Evolutionary conservation across 2,329 filamentous ascomycete genomes (phyloP).

Genomic region (Fusarium chlamydosporum): DNA sequence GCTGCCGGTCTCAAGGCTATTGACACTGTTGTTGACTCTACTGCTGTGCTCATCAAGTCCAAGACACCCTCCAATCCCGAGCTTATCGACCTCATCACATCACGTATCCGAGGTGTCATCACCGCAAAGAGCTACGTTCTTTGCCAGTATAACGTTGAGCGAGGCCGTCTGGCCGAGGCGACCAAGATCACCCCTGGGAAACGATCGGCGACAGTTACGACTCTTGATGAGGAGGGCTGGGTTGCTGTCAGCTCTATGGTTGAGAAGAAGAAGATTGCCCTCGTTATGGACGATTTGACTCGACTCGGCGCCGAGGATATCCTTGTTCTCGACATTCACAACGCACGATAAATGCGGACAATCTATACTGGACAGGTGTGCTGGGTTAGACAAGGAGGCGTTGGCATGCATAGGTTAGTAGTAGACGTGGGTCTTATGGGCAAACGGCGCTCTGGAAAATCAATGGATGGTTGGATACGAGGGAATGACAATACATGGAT

Average conservation of each 20-base stretch:
- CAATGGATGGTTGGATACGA: slow-evolving; percentile 32
- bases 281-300: slow-evolving; percentile 87
- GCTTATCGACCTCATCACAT: slow-evolving; percentile 86
- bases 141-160: slow-evolving; percentile 95
- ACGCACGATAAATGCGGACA: slow-evolving; percentile 68
- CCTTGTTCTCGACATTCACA: slow-evolving; percentile 86
- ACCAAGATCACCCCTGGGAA: slow-evolving; percentile 90
- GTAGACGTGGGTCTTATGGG: slow-evolving; percentile 37
- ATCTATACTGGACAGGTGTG: not conserved
- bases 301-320: slow-evolving; percentile 86
- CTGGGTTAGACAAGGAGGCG: slow-evolving; percentile 21
- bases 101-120: slow-evolving; percentile 92
- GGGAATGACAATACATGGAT: slow-evolving; percentile 30
- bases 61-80: slow-evolving; percentile 83
- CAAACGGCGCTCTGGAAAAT: slow-evolving; percentile 42
- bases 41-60: slow-evolving; percentile 92
- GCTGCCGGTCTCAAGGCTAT: slow-evolving; percentile 94
- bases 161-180: slow-evolving; percentile 75
- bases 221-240: slow-evolving; percentile 90
- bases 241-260: slow-evolving; percentile 97
- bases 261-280: slow-evolving; percentile 85
- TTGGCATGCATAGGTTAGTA: slow-evolving; percentile 35
- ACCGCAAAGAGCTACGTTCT: slow-evolving; percentile 94
- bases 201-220: slow-evolving; percentile 91
- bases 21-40: slow-evolving; percentile 90